Evolutionary conservation across 306 rosid species (phyloP), one percentile per base, ranked within the genome.

Genomic region (Hippophae gyantsensis): DNA sequence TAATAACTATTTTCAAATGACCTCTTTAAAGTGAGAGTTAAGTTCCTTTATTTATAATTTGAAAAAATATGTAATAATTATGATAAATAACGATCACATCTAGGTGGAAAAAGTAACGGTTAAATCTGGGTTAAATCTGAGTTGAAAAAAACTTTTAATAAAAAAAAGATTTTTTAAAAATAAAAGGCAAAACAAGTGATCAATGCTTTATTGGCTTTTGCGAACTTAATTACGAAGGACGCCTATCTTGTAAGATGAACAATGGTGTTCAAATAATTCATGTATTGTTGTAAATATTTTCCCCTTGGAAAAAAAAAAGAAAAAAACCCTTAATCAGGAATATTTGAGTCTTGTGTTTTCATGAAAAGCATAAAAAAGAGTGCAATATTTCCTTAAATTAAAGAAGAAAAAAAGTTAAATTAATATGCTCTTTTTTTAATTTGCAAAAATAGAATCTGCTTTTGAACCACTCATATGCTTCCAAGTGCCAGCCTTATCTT

Each of bases 381-480:
- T 8, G 11, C 3, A 10, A 47, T 47, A 47, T 9, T 47, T 3
- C 3, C 50, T 9, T 3, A 48, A 9, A 9, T 9, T 14, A 48
- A 10, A 5, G 12, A 1, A 8, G 12, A 48, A 48, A 48, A 10
- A 14, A 48, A 48, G 4, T 46, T 45, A 47, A 9, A 47, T 9
- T 8, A 47, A 6, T 5, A 9, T 48, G 13, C 6, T 48, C 0
- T 48, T 48, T 48, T 6, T 48, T 9, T 48, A 9, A 13, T 18
- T 18, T 18, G 3, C 38, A 32, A 18, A 18, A 18, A 70, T 82
- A 68, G 60, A 61, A 63, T 72, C 75, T 45, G 40, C 59, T 62
- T 65, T 10, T 70, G 74, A 55, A 63, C 95, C 90, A 86, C 62
- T 74, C 87, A 83, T 56, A 66, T 61, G 57, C 63, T 42, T 64